Percentiles rank a stretch among this genome's conserved stretches.
Conservation (phyloP, 768 basidiomycete genomes). For the Chalciporus chontae region DNA sequence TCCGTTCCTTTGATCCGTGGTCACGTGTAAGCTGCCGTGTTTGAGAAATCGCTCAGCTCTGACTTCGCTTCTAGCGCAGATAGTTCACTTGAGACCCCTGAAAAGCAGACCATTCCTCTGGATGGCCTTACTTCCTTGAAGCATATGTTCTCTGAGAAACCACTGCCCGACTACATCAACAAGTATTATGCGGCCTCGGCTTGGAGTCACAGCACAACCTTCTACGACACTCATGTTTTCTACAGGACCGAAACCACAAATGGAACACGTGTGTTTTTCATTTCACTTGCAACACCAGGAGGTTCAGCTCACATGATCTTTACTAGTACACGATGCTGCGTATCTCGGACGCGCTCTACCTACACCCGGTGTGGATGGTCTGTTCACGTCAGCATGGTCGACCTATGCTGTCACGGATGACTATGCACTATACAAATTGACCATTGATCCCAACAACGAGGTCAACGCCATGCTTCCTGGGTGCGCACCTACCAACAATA, state of each 20-base stretch:
- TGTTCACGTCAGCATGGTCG: slow-evolving; percentile 7
- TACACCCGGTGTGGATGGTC: not conserved
- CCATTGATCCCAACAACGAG: not conserved
- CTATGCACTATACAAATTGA: not conserved
- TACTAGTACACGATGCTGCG: slow-evolving; percentile 11
- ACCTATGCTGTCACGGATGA: slow-evolving; percentile 13
- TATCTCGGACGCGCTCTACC: slow-evolving; percentile 14
- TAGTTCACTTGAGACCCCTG: not conserved
- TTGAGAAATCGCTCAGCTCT: too few species aligned
- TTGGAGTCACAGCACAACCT: slow-evolving; percentile 11
- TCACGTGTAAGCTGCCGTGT: slow-evolving; percentile 7
- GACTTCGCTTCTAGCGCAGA: too few species aligned
- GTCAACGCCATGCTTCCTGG: slow-evolving; percentile 8
- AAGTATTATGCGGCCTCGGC: slow-evolving; percentile 4
- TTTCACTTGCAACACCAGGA: too few species aligned
- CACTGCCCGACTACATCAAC: slow-evolving; percentile 4
- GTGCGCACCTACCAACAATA: not conserved
- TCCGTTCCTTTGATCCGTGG: slow-evolving; percentile 14
- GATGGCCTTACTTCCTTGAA: slow-evolving; percentile 6
- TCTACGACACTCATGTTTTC: slow-evolving; percentile 15
- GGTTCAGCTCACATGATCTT: not conserved
- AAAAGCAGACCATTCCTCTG: not conserved
- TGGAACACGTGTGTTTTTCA: slow-evolving; percentile 7
- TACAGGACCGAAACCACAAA: slow-evolving; percentile 8
- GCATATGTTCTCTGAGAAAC: slow-evolving; percentile 11